Conservation (phyloP, 495 filamentous ascomycete species). For the Daldinia decipiens region DNA sequence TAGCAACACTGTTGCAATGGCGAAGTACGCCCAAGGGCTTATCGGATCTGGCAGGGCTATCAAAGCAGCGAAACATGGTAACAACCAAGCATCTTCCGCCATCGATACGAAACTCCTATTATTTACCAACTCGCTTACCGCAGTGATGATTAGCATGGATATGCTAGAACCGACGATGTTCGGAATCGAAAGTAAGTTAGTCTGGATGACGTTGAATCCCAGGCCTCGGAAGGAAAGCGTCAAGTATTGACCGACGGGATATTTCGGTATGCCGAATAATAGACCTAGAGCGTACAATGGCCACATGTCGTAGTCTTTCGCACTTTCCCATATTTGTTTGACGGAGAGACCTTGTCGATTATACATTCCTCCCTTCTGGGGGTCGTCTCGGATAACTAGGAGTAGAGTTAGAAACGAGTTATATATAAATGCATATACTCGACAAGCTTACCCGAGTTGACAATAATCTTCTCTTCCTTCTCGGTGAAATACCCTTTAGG, state of each 20-base stretch:
- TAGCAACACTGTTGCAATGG: conserved; percentile 43
- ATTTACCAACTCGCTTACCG: conserved; percentile 41
- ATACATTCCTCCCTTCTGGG: conserved; percentile 69
- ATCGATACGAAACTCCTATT: conserved; percentile 48
- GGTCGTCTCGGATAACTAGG: conserved; percentile 73
- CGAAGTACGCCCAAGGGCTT: conserved; percentile 41
- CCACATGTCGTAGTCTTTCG: conserved; percentile 49
- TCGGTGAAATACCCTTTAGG: conserved; percentile 75
- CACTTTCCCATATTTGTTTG: conserved; percentile 63
- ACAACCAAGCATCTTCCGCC: conserved; percentile 46
- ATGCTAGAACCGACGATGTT: conserved; percentile 34
- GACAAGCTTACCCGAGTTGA: conserved; percentile 62
- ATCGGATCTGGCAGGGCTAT: conserved; percentile 39
- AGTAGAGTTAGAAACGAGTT: conserved; percentile 12
- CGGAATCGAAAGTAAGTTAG: conserved; percentile 56
- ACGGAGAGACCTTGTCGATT: conserved; percentile 70
- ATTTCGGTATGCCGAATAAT: conserved; percentile 66
- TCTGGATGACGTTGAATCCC: conserved; percentile 75
- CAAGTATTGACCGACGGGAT: conserved; percentile 68
- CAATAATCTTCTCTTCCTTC: conserved; percentile 74
- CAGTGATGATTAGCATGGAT: conserved; percentile 43
- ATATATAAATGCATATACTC: background rate
- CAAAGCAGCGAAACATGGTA: conserved; percentile 44
- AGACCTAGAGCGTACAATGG: conserved; percentile 75
- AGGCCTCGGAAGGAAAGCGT: conserved; percentile 71